phyloP scores from a whole-genome alignment of 1,284 basidiomycete species.

The Ceratobasidium theobromae region DNA sequence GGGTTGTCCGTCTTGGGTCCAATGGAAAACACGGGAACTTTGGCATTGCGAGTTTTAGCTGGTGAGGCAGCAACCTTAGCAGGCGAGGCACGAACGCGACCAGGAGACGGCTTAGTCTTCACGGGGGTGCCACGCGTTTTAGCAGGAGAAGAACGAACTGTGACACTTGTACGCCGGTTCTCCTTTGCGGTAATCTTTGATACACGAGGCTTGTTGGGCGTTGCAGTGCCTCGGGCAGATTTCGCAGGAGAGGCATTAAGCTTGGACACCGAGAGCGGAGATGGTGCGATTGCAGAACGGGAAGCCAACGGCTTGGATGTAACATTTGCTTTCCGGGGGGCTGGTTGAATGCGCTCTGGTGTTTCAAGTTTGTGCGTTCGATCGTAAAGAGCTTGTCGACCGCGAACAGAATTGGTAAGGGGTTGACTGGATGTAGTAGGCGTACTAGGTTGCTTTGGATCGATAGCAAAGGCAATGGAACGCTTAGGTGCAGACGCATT shows the following conservation, averaged over 20 bases:
- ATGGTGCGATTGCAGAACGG: constrained; percentile 9
- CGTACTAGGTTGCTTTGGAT: background rate
- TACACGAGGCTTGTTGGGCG: constrained; percentile 12
- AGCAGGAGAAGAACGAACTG: background rate
- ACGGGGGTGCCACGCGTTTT: constrained; percentile 2
- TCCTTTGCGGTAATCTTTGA: constrained; percentile 28
- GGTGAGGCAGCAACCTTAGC: constrained; percentile 5
- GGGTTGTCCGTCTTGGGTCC: background rate
- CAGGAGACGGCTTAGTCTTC: background rate
- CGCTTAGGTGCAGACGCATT: background rate
- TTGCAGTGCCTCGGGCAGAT: background rate
- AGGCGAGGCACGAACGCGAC: constrained; percentile 6
- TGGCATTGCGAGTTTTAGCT: background rate
- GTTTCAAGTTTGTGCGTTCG: constrained; percentile 1
- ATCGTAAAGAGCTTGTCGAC: constrained; percentile 16
- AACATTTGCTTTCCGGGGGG: background rate
- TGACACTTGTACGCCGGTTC: constrained; percentile 20
- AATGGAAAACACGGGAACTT: constrained; percentile 12
- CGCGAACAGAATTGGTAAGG: constrained; percentile 12
- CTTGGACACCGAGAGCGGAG: too few species aligned
- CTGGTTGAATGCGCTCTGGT: background rate
- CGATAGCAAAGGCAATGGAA: background rate
- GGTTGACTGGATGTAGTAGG: background rate
- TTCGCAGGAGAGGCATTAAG: background rate
- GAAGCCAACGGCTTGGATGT: constrained; percentile 2